Base-by-base conservation (phyloP, 148 eudicot species). In the Simmondsia chinensis region DNA sequence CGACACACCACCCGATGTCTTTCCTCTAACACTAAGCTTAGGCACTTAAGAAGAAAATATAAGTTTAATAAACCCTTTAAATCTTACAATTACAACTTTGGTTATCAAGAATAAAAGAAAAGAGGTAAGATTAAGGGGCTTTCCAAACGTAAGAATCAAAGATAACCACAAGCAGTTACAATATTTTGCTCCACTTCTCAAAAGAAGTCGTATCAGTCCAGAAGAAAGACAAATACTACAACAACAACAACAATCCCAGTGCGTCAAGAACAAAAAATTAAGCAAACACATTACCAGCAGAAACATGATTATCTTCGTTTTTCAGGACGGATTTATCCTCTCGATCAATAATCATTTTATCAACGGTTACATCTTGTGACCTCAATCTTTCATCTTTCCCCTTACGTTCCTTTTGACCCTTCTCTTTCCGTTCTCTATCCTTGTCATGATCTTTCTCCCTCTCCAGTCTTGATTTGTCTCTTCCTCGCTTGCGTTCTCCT, bases 401-500 rank as follows among this genome's bases (percentile, higher is more conserved):
- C 34, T 30, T 54, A 4, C 33, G 37, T 24, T 19, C 6, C 13
- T 46, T 61, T 30, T 53, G 60, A 18, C 35, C 56, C 25, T 63
- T 48, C 46, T 42, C 68, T 60, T 70, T 37, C 22, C 61, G 48
- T 33, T 59, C 70, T 57, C 46, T 71, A 9, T 59, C 73, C 51
- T 61, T 59, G 35, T 48, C 75, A 40, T 37, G 59, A 20, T 68
- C 74, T 36, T 71, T 64, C 56, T 61, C 77, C 50, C 46, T 60
- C 25, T 61, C 72, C 28, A 45, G 50, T 40, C 52, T 63, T 52
- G 52, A 66, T 46, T 30, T 66, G 12, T 65, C 76, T 53, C 73
- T 73, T 27, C 56, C 73, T 46, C 73, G 68, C 44, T 67, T 68
- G 7, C 62, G 72, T 55, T 73, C 79, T 52, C 57, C 46, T 58